Evolutionary conservation across 352 stramenopile species (phyloP), one percentile per base, ranked within the genome.

Genomic region (Phytophthora parvispora): DNA sequence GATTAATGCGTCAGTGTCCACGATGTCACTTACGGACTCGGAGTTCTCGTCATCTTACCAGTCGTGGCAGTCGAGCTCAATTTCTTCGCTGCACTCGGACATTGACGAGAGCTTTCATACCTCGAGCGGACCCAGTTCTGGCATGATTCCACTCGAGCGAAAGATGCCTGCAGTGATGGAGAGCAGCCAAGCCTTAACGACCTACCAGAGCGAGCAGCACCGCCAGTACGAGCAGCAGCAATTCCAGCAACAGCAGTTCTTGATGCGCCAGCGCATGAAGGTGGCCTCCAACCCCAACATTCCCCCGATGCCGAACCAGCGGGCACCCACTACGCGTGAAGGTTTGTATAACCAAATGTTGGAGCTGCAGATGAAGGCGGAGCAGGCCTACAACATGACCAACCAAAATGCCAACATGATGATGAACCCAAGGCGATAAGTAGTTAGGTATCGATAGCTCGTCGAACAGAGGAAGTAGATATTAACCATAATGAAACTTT

Each of bases 311-410:
- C 52, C 61, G 20, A 55, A 29, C 22, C 71, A 72, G 15, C 59
- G 63, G 24, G 55, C 56, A 9, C 58, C 67, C 10, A 32, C 42
- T 13, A 71, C 69, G n/a, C 85, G 84, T 22, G 72, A 81, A 63
- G 83, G 70, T 13, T 74, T 93, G 8, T 93, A 93, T 75, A 91
- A 92, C 64, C 82, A 93, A 60, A 92, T 93, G 86, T 69, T 92
- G 28, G 83, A 91, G 64, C 69, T 93, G 58, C 86, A 91, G 54
- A 82, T 92, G 69, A 71, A 86, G 28, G 83, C 86, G 29, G 86
- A 93, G 62, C 69, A 61, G 18, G 78, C 84, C 20, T 91, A 93
- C 74, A 88, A 90, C 57, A 64, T 92, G 51, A 82, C 84, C 15
- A 93, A 89, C 72, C 86, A 91, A 60, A 92, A 93, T 63, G 81